Conservation (phyloP, 1,139 yeast species). For the Yamadazyma triangularis region DNA sequence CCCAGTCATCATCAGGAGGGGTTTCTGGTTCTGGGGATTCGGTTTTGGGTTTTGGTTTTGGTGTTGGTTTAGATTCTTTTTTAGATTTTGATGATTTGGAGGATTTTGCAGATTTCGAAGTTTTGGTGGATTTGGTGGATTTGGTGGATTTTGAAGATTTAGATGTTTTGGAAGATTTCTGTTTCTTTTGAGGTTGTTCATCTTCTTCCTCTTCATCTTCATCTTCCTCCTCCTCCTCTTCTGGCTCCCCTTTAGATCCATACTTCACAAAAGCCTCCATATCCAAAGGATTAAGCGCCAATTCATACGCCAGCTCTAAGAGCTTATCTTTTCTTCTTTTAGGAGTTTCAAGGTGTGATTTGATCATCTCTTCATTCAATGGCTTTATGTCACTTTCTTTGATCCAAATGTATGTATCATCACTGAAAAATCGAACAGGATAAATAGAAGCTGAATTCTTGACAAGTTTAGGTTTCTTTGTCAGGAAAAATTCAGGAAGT, state of each 20-base stretch:
- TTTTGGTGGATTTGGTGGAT: conserved; percentile 5
- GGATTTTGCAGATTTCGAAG: too few species aligned
- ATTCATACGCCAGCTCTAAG: conserved; percentile 33
- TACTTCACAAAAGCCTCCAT: conserved; percentile 39
- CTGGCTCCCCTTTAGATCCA: conserved; percentile 38
- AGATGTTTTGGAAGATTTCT: too few species aligned
- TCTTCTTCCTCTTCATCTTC: conserved; percentile 8
- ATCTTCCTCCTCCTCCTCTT: conserved; percentile 10
- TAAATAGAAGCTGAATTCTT: conserved; percentile 18
- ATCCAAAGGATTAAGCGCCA: conserved; percentile 41
- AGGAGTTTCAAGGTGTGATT: conserved; percentile 19
- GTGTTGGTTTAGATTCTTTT: conserved; percentile 7
- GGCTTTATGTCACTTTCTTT: conserved; percentile 38
- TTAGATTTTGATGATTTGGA: conserved; percentile 4
- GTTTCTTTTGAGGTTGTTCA: conserved; percentile 12
- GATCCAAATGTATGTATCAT: conserved; percentile 66
- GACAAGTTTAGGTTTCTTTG: conserved; percentile 42
- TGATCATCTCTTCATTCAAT: conserved; percentile 23
- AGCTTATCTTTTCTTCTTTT: conserved; percentile 33
- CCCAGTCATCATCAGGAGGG: conserved; percentile 43
- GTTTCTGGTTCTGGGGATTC: conserved; percentile 15
- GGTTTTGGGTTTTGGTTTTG: conserved; percentile 13
- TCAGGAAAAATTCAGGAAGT: conserved; percentile 50
- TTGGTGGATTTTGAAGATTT: conserved; percentile 10
- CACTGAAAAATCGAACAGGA: conserved; percentile 59